Conservation (phyloP, 2,329 filamentous ascomycete genomes). For the Phyllosticta capitalensis region DNA sequence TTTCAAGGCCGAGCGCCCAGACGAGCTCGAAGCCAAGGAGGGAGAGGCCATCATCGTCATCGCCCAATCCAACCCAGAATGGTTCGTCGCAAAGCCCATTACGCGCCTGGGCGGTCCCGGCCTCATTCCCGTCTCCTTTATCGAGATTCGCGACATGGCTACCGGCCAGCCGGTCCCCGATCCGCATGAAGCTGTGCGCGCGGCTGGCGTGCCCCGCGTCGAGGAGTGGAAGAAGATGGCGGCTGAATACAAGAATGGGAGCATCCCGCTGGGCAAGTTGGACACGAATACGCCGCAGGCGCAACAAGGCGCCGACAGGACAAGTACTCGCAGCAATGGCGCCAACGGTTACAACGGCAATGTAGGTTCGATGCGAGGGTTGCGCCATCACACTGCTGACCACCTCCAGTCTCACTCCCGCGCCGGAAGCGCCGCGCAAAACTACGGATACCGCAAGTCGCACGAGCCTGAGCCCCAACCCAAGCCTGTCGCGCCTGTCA, state of each 20-base stretch:
- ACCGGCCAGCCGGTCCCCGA: slow-evolving; percentile 75
- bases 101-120: slow-evolving; percentile 90
- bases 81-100: slow-evolving; percentile 99
- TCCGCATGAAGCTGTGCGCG: slow-evolving; percentile 72
- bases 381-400: slow-evolving; percentile 34
- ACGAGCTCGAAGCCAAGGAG: slow-evolving; percentile 89
- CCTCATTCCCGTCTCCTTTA: slow-evolving; percentile 90
- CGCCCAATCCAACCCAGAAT: slow-evolving; percentile 95
- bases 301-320: slow-evolving; percentile 56
- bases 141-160: slow-evolving; percentile 91
- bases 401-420: slow-evolving; percentile 14
- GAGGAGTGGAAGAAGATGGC: slow-evolving; percentile 99
- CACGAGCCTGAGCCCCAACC: slow-evolving; percentile 18
- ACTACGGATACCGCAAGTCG: slow-evolving; percentile 6
- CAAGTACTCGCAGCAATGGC: slow-evolving; percentile 59
- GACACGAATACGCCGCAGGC: slow-evolving; percentile 45
- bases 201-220: slow-evolving; percentile 84
- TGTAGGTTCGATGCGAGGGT: slow-evolving; percentile 28
- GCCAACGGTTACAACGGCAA: slow-evolving; percentile 24
- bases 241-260: slow-evolving; percentile 97
- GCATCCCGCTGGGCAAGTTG: slow-evolving; percentile 90
- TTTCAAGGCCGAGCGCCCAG: slow-evolving; percentile 88
- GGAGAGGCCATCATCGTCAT: slow-evolving; percentile 98
- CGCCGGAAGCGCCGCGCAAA: slow-evolving; percentile 8
- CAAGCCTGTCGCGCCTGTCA: slow-evolving; percentile 61